phyloP scores from a whole-genome alignment of 2,329 filamentous ascomycete genomes.

The Pseudocercospora vitis region DNA sequence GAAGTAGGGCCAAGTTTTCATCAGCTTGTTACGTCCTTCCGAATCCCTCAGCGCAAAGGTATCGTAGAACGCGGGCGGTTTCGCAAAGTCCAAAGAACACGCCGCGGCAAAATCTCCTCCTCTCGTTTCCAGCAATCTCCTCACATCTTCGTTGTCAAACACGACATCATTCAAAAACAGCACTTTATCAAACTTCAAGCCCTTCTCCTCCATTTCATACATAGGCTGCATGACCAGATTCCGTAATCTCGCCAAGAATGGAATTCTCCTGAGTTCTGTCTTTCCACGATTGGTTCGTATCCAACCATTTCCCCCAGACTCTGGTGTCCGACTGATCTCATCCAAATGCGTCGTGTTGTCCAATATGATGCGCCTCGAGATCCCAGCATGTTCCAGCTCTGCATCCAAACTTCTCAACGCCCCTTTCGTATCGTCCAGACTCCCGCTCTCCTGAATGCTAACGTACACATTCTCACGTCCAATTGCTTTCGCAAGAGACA shows the following conservation, averaged over 20 bases:
- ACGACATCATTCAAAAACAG: constrained; percentile 65
- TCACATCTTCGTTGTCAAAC: constrained; percentile 58
- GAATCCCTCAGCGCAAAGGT: constrained; percentile 62
- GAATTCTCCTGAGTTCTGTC: constrained; percentile 64
- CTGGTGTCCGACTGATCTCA: constrained; percentile 50
- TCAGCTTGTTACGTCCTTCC: constrained; percentile 52
- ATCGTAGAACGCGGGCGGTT: constrained; percentile 59
- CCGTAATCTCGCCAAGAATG: constrained; percentile 64
- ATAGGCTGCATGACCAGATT: constrained; percentile 65
- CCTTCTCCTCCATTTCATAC: constrained; percentile 49
- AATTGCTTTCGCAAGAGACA: constrained; percentile 57
- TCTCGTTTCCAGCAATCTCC: constrained; percentile 58
- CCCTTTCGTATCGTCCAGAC: constrained; percentile 66
- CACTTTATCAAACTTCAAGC: constrained; percentile 59
- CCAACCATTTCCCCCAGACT: constrained; percentile 57
- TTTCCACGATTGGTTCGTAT: constrained; percentile 54
- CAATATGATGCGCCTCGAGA: constrained; percentile 57
- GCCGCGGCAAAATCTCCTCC: constrained; percentile 61
- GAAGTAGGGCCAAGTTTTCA: constrained; percentile 63
- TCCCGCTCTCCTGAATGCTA: constrained; percentile 67
- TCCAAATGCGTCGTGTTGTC: constrained; percentile 61
- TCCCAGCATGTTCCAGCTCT: constrained; percentile 53
- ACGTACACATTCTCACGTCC: constrained; percentile 67
- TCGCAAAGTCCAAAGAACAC: constrained; percentile 61
- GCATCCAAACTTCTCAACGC: constrained; percentile 59